Conservation (phyloP, 2,329 filamentous ascomycete genomes). For the Microdochium nivale region DNA sequence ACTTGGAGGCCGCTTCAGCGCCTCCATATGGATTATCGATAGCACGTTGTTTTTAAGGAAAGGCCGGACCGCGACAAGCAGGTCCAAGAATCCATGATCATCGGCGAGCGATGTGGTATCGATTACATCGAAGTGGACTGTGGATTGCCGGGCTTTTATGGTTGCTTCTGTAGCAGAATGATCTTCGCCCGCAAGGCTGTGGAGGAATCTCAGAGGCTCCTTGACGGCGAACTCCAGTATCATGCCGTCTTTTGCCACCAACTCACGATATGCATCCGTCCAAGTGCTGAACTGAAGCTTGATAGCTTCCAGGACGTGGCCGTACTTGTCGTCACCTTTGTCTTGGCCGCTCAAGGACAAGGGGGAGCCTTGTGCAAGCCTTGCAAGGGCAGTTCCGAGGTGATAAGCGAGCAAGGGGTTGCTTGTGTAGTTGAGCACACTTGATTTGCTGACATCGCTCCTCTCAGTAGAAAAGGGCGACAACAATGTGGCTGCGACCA, state of each 20-base stretch:
- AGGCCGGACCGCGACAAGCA: conserved; percentile 35
- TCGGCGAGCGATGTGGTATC: conserved; percentile 43
- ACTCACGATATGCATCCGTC: conserved; percentile 28
- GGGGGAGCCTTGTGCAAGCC: conserved; percentile 28
- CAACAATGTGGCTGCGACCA: neutral
- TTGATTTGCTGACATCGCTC: conserved; percentile 3
- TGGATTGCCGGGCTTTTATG: neutral
- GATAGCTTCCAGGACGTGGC: conserved; percentile 22
- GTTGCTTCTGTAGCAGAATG: neutral
- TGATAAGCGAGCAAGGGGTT: conserved; percentile 49
- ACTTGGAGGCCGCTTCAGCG: conserved; percentile 17
- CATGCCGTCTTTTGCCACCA: conserved; percentile 15
- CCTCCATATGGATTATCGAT: conserved; percentile 41
- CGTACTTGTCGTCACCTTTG: conserved; percentile 5
- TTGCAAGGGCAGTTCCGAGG: conserved; percentile 37
- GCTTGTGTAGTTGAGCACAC: conserved; percentile 33
- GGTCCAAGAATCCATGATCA: conserved; percentile 32
- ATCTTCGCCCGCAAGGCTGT: neutral
- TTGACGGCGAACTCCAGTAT: conserved; percentile 35
- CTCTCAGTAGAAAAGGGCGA: conserved; percentile 8
- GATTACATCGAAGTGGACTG: conserved; percentile 40
- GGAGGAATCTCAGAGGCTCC: neutral
- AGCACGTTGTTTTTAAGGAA: conserved; percentile 33
- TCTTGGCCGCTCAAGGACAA: conserved; percentile 15
- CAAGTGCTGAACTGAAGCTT: conserved; percentile 37